phyloP scores from a whole-genome alignment of 371 early-diverging fungal genomes.

The Rhizopus delemar region DNA sequence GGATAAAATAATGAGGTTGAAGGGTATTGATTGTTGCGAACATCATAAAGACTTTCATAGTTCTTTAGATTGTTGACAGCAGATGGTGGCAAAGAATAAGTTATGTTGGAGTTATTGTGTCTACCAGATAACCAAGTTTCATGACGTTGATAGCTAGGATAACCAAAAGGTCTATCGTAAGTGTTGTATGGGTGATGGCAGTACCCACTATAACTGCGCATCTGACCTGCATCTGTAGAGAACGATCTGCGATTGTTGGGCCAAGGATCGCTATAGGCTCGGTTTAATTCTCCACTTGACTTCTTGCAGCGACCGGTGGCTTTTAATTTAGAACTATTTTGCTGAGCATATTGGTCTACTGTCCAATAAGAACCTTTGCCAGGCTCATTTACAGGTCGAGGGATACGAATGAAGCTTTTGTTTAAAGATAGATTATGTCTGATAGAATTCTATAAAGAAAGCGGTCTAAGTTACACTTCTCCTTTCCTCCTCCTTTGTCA shows the following conservation, averaged over 20 bases:
- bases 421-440: slow-evolving; percentile 98
- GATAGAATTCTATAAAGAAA: slow-evolving; percentile 82
- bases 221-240: slow-evolving; percentile 25
- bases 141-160: slow-evolving; percentile 12
- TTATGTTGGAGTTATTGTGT: slow-evolving; percentile 17
- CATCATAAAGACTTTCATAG: background rate
- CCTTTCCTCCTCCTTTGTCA: background rate
- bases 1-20: slow-evolving; percentile 7
- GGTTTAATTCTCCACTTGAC: slow-evolving; percentile 16
- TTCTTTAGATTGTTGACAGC: background rate
- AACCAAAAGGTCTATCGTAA: slow-evolving; percentile 7
- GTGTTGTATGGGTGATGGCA: slow-evolving; percentile 20
- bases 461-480: background rate
- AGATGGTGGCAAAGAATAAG: slow-evolving; percentile 13
- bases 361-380: slow-evolving; percentile 98
- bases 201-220: slow-evolving; percentile 15
- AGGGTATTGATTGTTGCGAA: background rate
- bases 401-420: slow-evolving; percentile 89
- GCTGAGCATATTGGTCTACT: slow-evolving; percentile 56
- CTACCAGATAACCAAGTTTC: slow-evolving; percentile 15
- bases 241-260: slow-evolving; percentile 21
- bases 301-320: slow-evolving; percentile 20
- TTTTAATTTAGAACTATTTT: slow-evolving; percentile 24
- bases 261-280: slow-evolving; percentile 13
- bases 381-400: slow-evolving; percentile 86